Conservation (phyloP, 208 protist genomes). For the Phytomonas sp. region DNA sequence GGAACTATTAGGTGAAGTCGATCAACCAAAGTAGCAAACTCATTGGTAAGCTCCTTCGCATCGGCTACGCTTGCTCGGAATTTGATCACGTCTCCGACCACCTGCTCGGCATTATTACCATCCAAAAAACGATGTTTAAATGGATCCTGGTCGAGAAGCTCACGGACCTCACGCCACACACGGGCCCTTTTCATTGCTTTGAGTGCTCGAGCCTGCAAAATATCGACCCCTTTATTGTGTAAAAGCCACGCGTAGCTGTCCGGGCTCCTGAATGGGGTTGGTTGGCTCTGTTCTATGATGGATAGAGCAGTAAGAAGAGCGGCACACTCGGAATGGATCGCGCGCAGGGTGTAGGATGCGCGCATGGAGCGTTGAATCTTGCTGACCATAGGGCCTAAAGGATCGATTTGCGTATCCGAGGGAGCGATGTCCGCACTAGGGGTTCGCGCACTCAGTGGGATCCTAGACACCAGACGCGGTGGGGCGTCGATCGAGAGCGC, state of each 20-base stretch:
- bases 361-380: background rate
- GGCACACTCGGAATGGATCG: background rate
- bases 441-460: background rate
- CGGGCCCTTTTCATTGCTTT: background rate
- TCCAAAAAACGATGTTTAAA: background rate
- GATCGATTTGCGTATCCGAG: background rate
- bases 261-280: background rate
- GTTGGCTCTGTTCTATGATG: background rate
- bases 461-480: conserved; percentile 5
- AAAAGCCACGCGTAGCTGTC: background rate
- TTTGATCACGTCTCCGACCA: background rate
- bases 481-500: conserved; percentile 20
- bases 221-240: background rate
- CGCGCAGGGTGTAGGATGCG: background rate
- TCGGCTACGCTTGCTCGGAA: background rate
- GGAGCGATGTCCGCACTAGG: background rate
- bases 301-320: background rate
- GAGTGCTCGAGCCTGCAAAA: background rate
- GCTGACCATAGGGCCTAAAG: background rate
- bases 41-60: background rate
- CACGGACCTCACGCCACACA: background rate
- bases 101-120: background rate
- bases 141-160: background rate
- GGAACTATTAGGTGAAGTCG: conserved; percentile 6
- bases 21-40: background rate